These are phyloP conservation scores for Alternaria sp. DNA, from an alignment of 2,329 filamentous ascomycete genomes.

Conservation along the genomic window DNA sequence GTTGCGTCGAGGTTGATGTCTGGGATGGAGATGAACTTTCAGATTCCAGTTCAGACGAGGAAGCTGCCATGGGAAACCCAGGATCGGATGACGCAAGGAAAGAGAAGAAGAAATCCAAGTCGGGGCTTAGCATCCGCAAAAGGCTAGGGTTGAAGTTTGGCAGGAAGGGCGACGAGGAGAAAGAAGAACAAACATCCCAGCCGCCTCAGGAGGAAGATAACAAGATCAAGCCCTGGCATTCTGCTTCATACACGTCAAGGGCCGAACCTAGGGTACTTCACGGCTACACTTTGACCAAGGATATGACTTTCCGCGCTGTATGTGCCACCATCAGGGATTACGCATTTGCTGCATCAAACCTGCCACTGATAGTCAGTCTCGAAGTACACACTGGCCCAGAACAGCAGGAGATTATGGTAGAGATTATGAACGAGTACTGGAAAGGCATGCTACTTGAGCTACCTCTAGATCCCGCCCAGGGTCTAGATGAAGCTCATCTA, in stretches of 20 bases:
- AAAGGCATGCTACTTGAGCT: slow-evolving; percentile 74
- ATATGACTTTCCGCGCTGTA: slow-evolving; percentile 87
- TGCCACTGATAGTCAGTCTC: slow-evolving; percentile 90
- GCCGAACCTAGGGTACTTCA: slow-evolving; percentile 84
- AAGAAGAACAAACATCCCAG: slow-evolving; percentile 18
- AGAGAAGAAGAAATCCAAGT: slow-evolving; percentile 41
- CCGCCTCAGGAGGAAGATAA: slow-evolving; percentile 23
- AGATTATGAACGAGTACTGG: slow-evolving; percentile 94
- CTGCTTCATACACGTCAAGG: slow-evolving; percentile 37
- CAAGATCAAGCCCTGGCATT: slow-evolving; percentile 43
- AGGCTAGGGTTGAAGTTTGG: slow-evolving; percentile 47
- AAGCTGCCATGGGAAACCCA: slow-evolving; percentile 32
- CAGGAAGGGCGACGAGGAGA: slow-evolving; percentile 38
- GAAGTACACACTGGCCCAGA: slow-evolving; percentile 85
- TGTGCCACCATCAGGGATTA: slow-evolving; percentile 80
- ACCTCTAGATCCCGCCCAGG: slow-evolving; percentile 49
- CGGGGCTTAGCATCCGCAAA: slow-evolving; percentile 44
- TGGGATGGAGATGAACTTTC: slow-evolving; percentile 76
- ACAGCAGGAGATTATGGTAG: slow-evolving; percentile 91
- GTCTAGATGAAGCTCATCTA: slow-evolving; percentile 67
- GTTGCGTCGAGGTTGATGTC: slow-evolving; percentile 94
- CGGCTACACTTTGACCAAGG: slow-evolving; percentile 82
- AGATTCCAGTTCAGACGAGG: slow-evolving; percentile 51
- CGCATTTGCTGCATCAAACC: slow-evolving; percentile 76
- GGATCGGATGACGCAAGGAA: slow-evolving; percentile 31